These are phyloP conservation scores for Pseudocercospora musae DNA, from an alignment of 2,329 filamentous ascomycete genomes.

Conservation along the genomic window DNA sequence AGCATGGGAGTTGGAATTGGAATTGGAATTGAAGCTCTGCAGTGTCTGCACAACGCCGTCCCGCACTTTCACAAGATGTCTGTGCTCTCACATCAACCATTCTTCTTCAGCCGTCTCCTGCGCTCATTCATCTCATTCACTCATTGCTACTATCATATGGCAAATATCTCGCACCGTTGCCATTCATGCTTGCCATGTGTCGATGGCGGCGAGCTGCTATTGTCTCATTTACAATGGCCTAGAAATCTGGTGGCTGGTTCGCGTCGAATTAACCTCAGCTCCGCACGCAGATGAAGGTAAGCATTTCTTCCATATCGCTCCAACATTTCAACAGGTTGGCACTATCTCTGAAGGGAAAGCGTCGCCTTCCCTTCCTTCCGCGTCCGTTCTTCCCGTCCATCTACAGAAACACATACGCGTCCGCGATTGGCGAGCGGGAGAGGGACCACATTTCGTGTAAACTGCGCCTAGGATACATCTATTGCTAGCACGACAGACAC, in stretches of 20 bases:
- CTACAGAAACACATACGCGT: too few species aligned
- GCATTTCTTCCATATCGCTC: not conserved
- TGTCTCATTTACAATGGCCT: not conserved
- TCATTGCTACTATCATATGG: not conserved
- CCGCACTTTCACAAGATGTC: not conserved
- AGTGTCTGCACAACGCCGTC: too few species aligned
- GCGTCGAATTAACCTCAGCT: not conserved
- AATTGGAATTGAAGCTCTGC: too few species aligned
- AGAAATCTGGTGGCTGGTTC: conserved; percentile 2
- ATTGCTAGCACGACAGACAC: too few species aligned
- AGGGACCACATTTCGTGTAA: too few species aligned
- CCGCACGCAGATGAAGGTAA: not conserved
- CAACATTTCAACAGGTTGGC: not conserved
- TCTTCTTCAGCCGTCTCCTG: not conserved
- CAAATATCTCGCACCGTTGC: not conserved
- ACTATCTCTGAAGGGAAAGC: not conserved
- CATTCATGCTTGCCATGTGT: not conserved
- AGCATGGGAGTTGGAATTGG: too few species aligned
- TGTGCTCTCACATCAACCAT: not conserved
- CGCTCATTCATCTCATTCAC: not conserved
- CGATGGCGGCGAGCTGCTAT: not conserved
- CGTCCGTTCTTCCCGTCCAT: too few species aligned
- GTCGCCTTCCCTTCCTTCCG: too few species aligned
- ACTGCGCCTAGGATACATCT: too few species aligned
- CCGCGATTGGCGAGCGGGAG: too few species aligned